Evolutionary conservation across 1,139 yeast genomes (phyloP).

Genomic region (Taphrina wiesneri): DNA sequence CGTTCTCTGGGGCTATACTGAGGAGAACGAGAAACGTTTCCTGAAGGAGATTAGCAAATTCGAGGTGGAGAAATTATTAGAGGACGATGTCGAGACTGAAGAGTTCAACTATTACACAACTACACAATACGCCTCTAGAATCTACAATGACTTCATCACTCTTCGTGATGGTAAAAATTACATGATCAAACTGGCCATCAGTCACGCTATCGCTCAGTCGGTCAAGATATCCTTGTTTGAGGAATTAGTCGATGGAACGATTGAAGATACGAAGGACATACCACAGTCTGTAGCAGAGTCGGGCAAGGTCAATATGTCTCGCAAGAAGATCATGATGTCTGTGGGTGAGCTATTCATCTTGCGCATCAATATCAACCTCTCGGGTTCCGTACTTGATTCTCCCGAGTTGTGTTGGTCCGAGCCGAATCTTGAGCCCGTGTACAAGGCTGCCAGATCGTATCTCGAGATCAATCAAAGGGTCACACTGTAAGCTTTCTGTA

Average conservation of each 20-base stretch:
- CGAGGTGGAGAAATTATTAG: constrained; percentile 74
- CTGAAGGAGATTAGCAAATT: constrained; percentile 79
- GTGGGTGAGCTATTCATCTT: constrained; percentile 92
- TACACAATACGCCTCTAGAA: constrained; percentile 68
- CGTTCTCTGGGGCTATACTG: constrained; percentile 91
- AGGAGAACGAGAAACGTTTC: constrained; percentile 79
- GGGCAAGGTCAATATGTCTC: constrained; percentile 90
- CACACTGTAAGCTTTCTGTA: constrained; percentile 50
- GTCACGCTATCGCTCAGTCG: constrained; percentile 96
- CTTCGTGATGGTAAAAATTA: constrained; percentile 86
- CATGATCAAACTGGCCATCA: constrained; percentile 83
- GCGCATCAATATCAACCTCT: constrained; percentile 77
- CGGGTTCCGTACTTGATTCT: constrained; percentile 91
- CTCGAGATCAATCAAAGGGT: constrained; percentile 92
- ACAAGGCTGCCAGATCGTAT: constrained; percentile 94
- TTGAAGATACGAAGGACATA: constrained; percentile 93
- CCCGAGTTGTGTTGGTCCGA: constrained; percentile 99
- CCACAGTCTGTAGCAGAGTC: constrained; percentile 93
- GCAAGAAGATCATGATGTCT: constrained; percentile 93
- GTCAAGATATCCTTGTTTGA: constrained; percentile 92
- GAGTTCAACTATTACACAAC: constrained; percentile 94
- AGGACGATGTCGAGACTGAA: constrained; percentile 77
- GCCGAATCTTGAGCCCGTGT: constrained; percentile 94
- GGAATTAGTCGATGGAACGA: constrained; percentile 91
- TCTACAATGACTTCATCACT: constrained; percentile 91